Conservation (phyloP, 129 eudicot genomes). For the Flaveria brownii region DNA sequence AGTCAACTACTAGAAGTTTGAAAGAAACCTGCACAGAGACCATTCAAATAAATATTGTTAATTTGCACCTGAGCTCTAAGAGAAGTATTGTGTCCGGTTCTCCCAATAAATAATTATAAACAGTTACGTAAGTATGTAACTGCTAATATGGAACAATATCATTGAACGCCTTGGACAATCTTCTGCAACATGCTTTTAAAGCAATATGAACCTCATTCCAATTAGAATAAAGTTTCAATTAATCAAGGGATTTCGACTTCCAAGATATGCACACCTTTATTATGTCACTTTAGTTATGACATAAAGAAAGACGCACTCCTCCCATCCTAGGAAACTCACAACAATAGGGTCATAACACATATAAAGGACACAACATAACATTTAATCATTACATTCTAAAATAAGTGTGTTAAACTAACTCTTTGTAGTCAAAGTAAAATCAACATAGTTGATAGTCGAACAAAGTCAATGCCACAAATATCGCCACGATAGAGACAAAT, state of each 20-base stretch:
- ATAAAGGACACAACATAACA: neutral
- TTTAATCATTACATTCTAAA: constrained; percentile 1
- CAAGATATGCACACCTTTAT: constrained; percentile 2
- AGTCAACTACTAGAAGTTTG: neutral
- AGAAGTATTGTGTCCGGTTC: constrained; percentile 2
- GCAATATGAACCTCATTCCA: neutral
- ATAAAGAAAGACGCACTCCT: neutral
- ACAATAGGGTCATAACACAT: neutral
- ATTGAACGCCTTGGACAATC: neutral
- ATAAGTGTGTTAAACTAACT: constrained; percentile 12
- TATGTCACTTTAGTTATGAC: constrained; percentile 9
- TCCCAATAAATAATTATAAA: neutral
- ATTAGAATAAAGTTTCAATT: neutral
- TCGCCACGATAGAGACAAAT: constrained; percentile 2
- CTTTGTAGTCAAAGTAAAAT: constrained; percentile 17
- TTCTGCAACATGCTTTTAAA: neutral
- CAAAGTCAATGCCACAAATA: constrained; percentile 13
- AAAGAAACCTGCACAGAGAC: neutral
- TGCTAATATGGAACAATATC: neutral
- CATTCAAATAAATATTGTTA: neutral
- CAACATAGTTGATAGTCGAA: neutral
- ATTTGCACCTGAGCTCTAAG: constrained; percentile 5
- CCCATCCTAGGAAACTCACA: neutral
- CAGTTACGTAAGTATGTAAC: neutral
- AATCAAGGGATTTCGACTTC: constrained; percentile 14